phyloP scores from a whole-genome alignment of 345 rosid genomes.

The Arabidopsis thaliana region DNA sequence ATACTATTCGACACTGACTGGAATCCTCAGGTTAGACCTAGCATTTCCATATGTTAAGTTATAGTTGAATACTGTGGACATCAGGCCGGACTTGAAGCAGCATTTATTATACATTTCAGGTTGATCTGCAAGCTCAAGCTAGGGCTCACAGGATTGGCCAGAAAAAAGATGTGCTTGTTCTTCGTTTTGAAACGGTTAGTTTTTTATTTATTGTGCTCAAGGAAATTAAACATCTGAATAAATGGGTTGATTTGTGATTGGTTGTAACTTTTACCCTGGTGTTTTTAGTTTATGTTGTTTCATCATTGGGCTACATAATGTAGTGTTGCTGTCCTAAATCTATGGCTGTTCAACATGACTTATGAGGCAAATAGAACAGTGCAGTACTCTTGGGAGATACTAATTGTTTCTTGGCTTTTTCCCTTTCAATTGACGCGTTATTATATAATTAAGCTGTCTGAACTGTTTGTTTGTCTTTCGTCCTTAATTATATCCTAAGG shows the following conservation, averaged over 20 bases:
- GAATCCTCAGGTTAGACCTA: slow-evolving; percentile 82
- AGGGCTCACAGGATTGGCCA: slow-evolving; percentile 98
- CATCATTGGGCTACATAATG: not conserved
- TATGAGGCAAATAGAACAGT: not conserved
- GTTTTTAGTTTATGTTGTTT: slow-evolving; percentile 5
- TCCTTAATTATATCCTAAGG: slow-evolving; percentile 51
- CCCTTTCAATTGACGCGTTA: not conserved
- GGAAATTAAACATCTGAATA: slow-evolving; percentile 3
- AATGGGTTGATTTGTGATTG: not conserved
- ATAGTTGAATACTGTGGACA: slow-evolving; percentile 2
- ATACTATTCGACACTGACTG: slow-evolving; percentile 92
- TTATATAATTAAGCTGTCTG: slow-evolving; percentile 1
- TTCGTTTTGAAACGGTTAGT: slow-evolving; percentile 91
- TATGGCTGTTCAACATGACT: slow-evolving; percentile 23
- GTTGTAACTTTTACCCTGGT: not conserved
- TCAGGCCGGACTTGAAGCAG: slow-evolving; percentile 5
- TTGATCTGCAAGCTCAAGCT: slow-evolving; percentile 98
- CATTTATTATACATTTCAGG: slow-evolving; percentile 51
- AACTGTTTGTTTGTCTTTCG: slow-evolving; percentile 2
- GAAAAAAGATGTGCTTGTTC: slow-evolving; percentile 95
- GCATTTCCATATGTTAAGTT: slow-evolving; percentile 20
- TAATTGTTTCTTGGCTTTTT: slow-evolving; percentile 10
- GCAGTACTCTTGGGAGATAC: not conserved
- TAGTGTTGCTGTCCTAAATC: not conserved
- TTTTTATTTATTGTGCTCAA: not conserved